Percentiles rank a stretch among this genome's conserved stretches.
phyloP scores from a whole-genome alignment of 352 stramenopile genomes.

The Phytophthora kernoviae region DNA sequence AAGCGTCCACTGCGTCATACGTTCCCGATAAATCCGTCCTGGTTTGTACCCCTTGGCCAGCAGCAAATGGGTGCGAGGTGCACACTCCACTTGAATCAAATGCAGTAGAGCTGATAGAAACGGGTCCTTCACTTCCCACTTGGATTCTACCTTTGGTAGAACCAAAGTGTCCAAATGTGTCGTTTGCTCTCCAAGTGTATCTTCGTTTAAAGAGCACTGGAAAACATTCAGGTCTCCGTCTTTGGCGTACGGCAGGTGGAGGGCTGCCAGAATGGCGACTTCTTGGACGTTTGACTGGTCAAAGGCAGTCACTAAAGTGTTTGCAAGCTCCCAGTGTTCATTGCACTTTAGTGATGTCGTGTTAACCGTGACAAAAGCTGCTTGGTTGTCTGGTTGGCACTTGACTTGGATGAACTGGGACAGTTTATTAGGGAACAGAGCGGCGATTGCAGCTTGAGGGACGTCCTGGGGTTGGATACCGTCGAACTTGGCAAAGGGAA shows the following conservation, averaged over 20 bases:
- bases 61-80: slow-evolving; percentile 52
- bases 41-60: slow-evolving; percentile 71
- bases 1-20: slow-evolving; percentile 55
- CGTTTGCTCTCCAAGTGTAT: neutral
- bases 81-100: slow-evolving; percentile 56
- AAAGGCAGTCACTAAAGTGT: slow-evolving; percentile 48
- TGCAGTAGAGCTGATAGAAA: slow-evolving; percentile 61
- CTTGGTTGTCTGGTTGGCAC: slow-evolving; percentile 19
- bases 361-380: slow-evolving; percentile 42
- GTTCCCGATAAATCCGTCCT: slow-evolving; percentile 51
- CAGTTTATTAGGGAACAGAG: slow-evolving; percentile 14
- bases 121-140: slow-evolving; percentile 61
- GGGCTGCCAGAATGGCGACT: slow-evolving; percentile 51
- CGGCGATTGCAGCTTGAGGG: slow-evolving; percentile 9
- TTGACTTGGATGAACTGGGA: slow-evolving; percentile 19
- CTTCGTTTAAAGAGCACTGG: slow-evolving; percentile 32
- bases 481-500: slow-evolving; percentile 37
- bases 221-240: slow-evolving; percentile 48
- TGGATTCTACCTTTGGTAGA: slow-evolving; percentile 28
- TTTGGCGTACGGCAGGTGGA: slow-evolving; percentile 70
- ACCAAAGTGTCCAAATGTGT: slow-evolving; percentile 2
- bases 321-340: slow-evolving; percentile 48
- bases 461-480: slow-evolving; percentile 6
- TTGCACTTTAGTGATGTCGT: slow-evolving; percentile 26
- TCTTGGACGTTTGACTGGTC: slow-evolving; percentile 36